These are phyloP conservation scores for Stachybotrys echinatus DNA, from an alignment of 2,329 filamentous ascomycete species.

Conservation along the genomic window DNA sequence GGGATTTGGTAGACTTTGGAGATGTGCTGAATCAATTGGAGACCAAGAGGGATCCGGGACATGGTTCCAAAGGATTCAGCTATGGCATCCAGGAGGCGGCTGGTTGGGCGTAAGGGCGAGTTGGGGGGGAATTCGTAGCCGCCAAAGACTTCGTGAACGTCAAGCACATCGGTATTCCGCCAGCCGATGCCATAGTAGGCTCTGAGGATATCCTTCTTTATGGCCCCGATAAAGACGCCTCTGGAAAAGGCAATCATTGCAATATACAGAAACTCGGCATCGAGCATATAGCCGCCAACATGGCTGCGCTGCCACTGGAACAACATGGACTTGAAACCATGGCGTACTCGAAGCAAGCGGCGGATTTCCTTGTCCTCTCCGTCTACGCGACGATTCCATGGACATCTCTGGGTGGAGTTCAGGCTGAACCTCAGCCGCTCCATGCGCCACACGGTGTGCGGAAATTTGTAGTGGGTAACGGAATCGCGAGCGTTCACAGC, in stretches of 20 bases:
- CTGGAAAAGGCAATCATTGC: slow-evolving; percentile 37
- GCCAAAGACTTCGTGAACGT: slow-evolving; percentile 18
- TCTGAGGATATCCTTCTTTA: slow-evolving; percentile 26
- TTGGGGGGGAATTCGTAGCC: slow-evolving; percentile 35
- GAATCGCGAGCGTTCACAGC: slow-evolving; percentile 34
- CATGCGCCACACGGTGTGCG: slow-evolving; percentile 15
- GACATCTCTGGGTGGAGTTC: slow-evolving; percentile 17
- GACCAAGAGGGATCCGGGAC: slow-evolving; percentile 52
- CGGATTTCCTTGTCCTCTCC: slow-evolving; percentile 17
- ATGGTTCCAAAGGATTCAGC: slow-evolving; percentile 65
- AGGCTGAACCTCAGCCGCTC: slow-evolving; percentile 23
- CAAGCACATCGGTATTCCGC: slow-evolving; percentile 8
- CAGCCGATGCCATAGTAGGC: slow-evolving; percentile 24
- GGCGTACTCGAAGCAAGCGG: slow-evolving; percentile 18
- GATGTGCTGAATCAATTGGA: slow-evolving; percentile 57
- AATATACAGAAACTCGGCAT: slow-evolving; percentile 34
- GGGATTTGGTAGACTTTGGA: slow-evolving; percentile 53
- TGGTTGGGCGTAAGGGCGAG: slow-evolving; percentile 54
- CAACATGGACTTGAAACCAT: slow-evolving; percentile 16
- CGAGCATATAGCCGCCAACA: slow-evolving; percentile 19
- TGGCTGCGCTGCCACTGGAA: slow-evolving; percentile 21
- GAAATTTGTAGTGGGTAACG: slow-evolving; percentile 14
- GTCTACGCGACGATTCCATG: slow-evolving; percentile 22
- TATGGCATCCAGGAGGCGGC: slow-evolving; percentile 56
- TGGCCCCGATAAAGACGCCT: slow-evolving; percentile 24